Percentiles rank a stretch among this genome's conserved stretches.
phyloP scores from a whole-genome alignment of 805 yeast genomes.

The Candida stauntonica region DNA sequence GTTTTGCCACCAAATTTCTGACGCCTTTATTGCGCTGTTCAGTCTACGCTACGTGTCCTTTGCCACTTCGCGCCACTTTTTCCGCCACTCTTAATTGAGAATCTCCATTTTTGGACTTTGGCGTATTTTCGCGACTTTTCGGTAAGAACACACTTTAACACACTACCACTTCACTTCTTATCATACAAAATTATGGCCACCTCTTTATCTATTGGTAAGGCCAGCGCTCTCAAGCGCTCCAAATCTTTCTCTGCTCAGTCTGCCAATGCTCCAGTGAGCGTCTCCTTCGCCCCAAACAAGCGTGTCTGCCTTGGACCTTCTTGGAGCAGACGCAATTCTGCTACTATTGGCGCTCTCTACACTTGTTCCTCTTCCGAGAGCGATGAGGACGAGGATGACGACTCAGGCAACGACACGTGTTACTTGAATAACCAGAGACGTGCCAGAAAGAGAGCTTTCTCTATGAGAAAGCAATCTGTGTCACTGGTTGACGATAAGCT shows the following conservation, averaged over 20 bases:
- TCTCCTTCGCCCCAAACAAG: slow-evolving; percentile 22
- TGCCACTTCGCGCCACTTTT: slow-evolving; percentile 7
- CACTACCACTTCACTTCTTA: neutral
- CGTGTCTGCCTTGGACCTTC: slow-evolving; percentile 21
- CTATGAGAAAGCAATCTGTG: slow-evolving; percentile 20
- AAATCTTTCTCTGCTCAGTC: slow-evolving; percentile 17
- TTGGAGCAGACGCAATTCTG: slow-evolving; percentile 19
- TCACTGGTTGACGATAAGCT: slow-evolving; percentile 19
- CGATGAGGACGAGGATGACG: slow-evolving; percentile 18
- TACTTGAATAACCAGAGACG: slow-evolving; percentile 24
- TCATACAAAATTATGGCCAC: slow-evolving; percentile 7
- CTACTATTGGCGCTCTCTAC: slow-evolving; percentile 19
- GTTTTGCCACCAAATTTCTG: slow-evolving; percentile 16
- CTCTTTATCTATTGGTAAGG: slow-evolving; percentile 3
- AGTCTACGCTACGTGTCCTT: slow-evolving; percentile 19
- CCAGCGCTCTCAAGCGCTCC: slow-evolving; percentile 18
- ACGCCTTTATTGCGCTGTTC: slow-evolving; percentile 31
- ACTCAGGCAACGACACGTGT: slow-evolving; percentile 20
- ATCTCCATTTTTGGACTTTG: slow-evolving; percentile 4
- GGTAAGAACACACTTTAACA: slow-evolving; percentile 1
- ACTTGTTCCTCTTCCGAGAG: slow-evolving; percentile 13
- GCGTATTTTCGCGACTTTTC: neutral
- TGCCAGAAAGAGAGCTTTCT: slow-evolving; percentile 26
- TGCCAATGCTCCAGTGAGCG: slow-evolving; percentile 5
- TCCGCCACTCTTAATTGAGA: neutral